Base-by-base conservation (phyloP, 2,329 filamentous ascomycete genomes). In the Dothideomycetes sp. region DNA sequence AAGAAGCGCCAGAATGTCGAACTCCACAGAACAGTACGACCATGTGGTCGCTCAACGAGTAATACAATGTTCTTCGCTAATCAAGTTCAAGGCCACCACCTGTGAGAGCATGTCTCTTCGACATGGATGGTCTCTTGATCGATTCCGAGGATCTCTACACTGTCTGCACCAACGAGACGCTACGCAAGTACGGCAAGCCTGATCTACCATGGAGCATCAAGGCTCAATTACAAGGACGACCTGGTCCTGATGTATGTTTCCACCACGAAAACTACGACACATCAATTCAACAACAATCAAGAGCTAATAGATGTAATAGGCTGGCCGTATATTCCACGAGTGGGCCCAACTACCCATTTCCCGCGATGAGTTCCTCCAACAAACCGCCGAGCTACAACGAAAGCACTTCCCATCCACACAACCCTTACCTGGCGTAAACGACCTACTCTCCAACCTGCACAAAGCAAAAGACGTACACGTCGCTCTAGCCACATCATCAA, bases 101-200 rank as follows among this genome's bases (percentile, higher is more conserved):
- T 33, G 73, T 96, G 45, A 76, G 87, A 52, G 91, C 89, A 51
- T 95, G 88, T 63, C 80, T 98, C 49, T 96, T 98, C 62, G 91
- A 98, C 69, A 95, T 96, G 88, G 91, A 98, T 63, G 91, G 91
- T 46, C 80, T 98, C 24, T 76, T 98, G 15, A 83, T 98, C 58
- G 80, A 96, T 64, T 87, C 84, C 23, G 91, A 96, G 68, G 91
- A 96, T 57, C 68, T 78, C 44, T 96, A 96, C 69, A 91, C 86
- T 0, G 59, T 75, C 18, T 82, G 84, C 63, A 82, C 87, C 46
- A 95, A 98, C 64, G 69, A 77, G 17, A 74, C 96, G 25, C 79
- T 98, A 27, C 69, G 72, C 43, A 78, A 82, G 56, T 85, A 91
- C 62, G 74, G 72, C 53, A 78, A 77, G 35, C 82, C 84, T 1